Evolutionary conservation across 805 yeast species (phyloP), one percentile per base, ranked within the genome.

Genomic region (Saturnispora gosingensis): DNA sequence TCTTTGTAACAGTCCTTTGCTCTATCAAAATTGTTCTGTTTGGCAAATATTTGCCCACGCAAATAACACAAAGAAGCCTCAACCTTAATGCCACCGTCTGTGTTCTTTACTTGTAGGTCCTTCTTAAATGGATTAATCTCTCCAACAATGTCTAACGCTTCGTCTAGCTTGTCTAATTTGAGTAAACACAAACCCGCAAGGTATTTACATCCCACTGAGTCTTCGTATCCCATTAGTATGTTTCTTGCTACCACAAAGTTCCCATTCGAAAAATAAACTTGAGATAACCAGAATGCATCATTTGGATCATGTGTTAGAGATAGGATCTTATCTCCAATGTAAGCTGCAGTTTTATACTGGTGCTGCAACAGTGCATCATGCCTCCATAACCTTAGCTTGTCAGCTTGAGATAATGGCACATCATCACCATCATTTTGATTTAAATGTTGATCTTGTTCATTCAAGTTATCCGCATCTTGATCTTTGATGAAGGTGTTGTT

Each of bases 241-340:
- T 82, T 82, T 49, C 88, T 77, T 2, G 95, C 97, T 34, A 97
- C 73, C 40, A 83, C 75, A 66, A 80, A 89, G 61, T 85, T 80
- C 10, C 91, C 91, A 51, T 80, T 80, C 51, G 81, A 72, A 65
- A 81, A 88, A 64, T 85, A 82, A 4, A 86, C 95, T 69, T 91
- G 97, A 0, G 96, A 97, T 30, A 91, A 73, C 97, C 97, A 90
- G 66, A 88, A 91, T 10, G 97, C 97, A 64, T 91, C 98, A 61
- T 84, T 87, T 13, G 96, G 85, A 62, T 90, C 97, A 53, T 76
- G 75, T 0, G 97, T 89, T 54, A 93, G 69, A 1, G 89, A 78
- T 42, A 88, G 74, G 7, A 93, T 87, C 60, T 90, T 91, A 68
- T 93, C 96, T 15, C 96, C 98, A 27, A 93, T 78, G 63, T 82